Percentiles rank a stretch among this genome's conserved stretches.
Conservation (phyloP, 495 filamentous ascomycete species). For the Penicillium riverlandense region DNA sequence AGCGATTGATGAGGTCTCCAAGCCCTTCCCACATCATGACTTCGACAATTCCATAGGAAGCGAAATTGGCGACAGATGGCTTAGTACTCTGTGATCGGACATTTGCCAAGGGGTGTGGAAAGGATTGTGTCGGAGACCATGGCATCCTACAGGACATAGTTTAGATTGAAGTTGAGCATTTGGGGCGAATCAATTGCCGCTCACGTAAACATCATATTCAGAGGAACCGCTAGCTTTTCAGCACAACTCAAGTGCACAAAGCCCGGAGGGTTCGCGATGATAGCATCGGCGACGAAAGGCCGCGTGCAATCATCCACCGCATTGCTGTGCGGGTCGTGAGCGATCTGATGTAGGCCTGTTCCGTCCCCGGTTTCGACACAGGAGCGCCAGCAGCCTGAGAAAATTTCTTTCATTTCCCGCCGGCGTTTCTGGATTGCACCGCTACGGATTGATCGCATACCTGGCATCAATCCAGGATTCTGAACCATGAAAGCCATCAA, state of each 20-base stretch:
- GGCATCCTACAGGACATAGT: slow-evolving; percentile 59
- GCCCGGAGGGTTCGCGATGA: slow-evolving; percentile 79
- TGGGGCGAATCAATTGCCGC: slow-evolving; percentile 7
- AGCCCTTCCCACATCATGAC: slow-evolving; percentile 78
- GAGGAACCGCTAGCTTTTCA: slow-evolving; percentile 69
- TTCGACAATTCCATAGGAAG: slow-evolving; percentile 69
- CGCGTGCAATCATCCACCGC: slow-evolving; percentile 25
- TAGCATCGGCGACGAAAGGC: slow-evolving; percentile 72
- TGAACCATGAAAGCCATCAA: slow-evolving; percentile 87
- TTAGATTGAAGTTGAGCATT: slow-evolving; percentile 34
- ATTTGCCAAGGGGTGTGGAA: slow-evolving; percentile 49
- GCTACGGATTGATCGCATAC: slow-evolving; percentile 54
- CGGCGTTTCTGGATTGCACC: slow-evolving; percentile 64
- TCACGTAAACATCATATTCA: slow-evolving; percentile 79
- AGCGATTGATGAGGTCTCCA: slow-evolving; percentile 68
- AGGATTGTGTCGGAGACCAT: slow-evolving; percentile 45
- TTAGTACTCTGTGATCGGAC: slow-evolving; percentile 46
- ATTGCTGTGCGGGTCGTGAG: slow-evolving; percentile 30
- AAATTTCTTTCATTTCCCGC: slow-evolving; percentile 59
- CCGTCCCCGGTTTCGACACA: slow-evolving; percentile 60
- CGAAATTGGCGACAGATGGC: slow-evolving; percentile 56
- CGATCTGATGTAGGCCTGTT: slow-evolving; percentile 34
- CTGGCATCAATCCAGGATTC: slow-evolving; percentile 72
- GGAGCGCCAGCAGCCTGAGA: slow-evolving; percentile 73
- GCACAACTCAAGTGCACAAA: slow-evolving; percentile 78